Evolutionary conservation across 2,329 filamentous ascomycete genomes (phyloP), one percentile per base, ranked within the genome.

Genomic region (Cladophialophora yegresii): DNA sequence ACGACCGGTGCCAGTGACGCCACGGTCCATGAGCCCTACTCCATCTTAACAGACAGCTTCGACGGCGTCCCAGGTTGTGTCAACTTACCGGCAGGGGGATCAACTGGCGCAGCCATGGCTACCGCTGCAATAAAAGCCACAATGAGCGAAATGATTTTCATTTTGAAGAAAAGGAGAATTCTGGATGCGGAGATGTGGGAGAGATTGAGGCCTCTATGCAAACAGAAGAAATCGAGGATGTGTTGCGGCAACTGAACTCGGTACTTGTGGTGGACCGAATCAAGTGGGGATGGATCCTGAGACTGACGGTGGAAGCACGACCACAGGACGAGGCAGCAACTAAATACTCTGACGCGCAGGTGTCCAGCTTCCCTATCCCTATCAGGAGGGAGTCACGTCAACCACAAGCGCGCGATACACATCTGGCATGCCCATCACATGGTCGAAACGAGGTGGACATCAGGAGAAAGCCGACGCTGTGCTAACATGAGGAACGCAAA

Each of bases 51-150:
- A 16, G 40, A 45, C 12, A 32, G 30, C 30, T 32, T 32, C 30
- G 30, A 32, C 30, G 8, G 4, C 8, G 8, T 32, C 30, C 30
- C 4, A 32, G 30, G 30, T 32, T 32, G 30, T 32, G 30, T 8
- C 30, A 32, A 32, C 30, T 32, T 32, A 32, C 30, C 30, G 8
- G 30, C 30, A 32, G 30, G 30, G 8, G 30, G 57, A 53, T 40
- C 43, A 20, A 60, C 53, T 4, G 57, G 57, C 12, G 22, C n/a
- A 22, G 57, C 57, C 12, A 60, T n/a, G 16, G 47, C 47, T 8
- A n/a, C 45, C 3, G 57, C 47, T 13, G 57, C 47, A 22, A 60
- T 36, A 20, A 53, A 60, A 13, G 47, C 57, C 3, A 60, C 16
- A 4, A 60, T 20, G 5, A 60, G 1, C 26, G 57, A 32, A 3